Evolutionary conservation across 2,329 filamentous ascomycete species (phyloP), one percentile per base, ranked within the genome.

Genomic region (Colletotrichum liriopes): DNA sequence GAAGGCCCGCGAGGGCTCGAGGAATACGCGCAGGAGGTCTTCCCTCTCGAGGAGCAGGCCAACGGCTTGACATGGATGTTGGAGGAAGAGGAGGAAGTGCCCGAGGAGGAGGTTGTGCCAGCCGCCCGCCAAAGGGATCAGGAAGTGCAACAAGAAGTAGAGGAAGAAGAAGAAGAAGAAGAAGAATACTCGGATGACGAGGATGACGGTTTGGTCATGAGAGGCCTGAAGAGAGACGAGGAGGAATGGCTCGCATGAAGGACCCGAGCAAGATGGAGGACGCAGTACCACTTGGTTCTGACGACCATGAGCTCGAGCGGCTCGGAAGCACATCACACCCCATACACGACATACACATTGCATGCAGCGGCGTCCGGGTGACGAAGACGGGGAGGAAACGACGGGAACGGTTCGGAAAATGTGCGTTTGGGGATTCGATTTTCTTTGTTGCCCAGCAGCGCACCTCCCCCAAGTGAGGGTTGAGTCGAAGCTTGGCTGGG

Each of bases 21-120:
- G 80, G 96, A 98, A 82, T 99, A 98, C 81, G 96, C 96, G 1
- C 89, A 93, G 60, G 96, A 98, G 81, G 95, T 97, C 37, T 98
- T 98, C 78, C 94, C 94, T 0, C 88, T 98, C 16, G 96, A 99
- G 82, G 96, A 99, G 83, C 93, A 95, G 77, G 94, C 95, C 41
- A 98, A 98, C 80, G 96, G 96, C 6, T 84, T 96, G 78, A 94
- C 93, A 20, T 99, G 96, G 96, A 98, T 98, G 96, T 79, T 88
- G 54, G 87, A 89, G 5, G 87, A 87, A 14, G 86, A 86, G 49
- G 86, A 85, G 20, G 79, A 79, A n/a, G 79, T 77, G 32, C 79
- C 76, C 43, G 81, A 80, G 9, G 81, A 81, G 23, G 82, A 70
- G 32, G 47, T 29, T 4, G 39, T 20, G 43, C 20, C 51, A 12